Evolutionary conservation across 805 yeast species (phyloP).

Genomic region (Starmerella geochares): DNA sequence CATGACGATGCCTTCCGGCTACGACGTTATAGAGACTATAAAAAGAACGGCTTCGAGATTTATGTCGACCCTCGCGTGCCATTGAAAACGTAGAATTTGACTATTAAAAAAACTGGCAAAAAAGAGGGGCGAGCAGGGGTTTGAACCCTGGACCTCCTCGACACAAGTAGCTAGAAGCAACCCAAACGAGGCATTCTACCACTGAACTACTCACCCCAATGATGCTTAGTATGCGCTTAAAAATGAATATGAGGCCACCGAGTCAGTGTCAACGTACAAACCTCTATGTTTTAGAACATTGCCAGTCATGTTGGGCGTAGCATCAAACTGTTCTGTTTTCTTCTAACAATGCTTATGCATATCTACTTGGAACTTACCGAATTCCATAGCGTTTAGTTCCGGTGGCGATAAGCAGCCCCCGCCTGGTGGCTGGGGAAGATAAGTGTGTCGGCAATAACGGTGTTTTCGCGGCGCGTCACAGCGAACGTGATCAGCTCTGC

Average conservation of each 20-base stretch:
- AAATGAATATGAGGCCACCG: not conserved
- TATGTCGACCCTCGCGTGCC: not conserved
- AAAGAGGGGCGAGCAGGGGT: conserved; percentile 20
- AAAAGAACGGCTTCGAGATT: not conserved
- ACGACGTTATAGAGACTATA: conserved; percentile 11
- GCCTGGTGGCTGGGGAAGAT: conserved; percentile 85
- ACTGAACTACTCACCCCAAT: conserved; percentile 20
- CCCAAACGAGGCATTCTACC: conserved; percentile 21
- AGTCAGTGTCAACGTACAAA: too few species aligned
- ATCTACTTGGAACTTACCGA: too few species aligned
- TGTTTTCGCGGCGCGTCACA: conserved; percentile 55
- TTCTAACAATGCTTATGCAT: too few species aligned
- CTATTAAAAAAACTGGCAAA: not conserved
- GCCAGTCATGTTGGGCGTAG: too few species aligned
- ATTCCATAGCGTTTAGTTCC: not conserved
- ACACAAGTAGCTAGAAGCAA: conserved; percentile 5
- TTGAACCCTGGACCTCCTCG: conserved; percentile 22
- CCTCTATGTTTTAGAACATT: too few species aligned
- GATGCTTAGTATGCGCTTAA: not conserved
- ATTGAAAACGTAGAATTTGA: not conserved
- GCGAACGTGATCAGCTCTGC: conserved; percentile 65
- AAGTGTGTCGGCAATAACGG: conserved; percentile 69
- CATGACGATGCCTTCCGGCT: conserved; percentile 10
- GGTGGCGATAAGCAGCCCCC: conserved; percentile 53
- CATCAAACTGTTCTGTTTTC: too few species aligned